Conservation (phyloP, 2,329 filamentous ascomycete genomes). For the Colletotrichum abscissum region DNA sequence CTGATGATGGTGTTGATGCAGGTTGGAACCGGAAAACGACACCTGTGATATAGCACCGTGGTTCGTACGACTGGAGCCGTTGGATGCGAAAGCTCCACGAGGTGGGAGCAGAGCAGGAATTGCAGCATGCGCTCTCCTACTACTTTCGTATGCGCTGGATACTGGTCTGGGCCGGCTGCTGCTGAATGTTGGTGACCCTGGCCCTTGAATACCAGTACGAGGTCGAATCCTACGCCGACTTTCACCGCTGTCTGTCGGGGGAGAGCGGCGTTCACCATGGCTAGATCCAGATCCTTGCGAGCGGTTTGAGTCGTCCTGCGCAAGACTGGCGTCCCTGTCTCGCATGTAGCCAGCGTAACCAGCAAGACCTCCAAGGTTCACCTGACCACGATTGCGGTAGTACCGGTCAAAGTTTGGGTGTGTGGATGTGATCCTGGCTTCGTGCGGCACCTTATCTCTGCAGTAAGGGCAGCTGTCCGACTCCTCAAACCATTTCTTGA, state of each 20-base stretch:
- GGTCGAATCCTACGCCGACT: slow-evolving; percentile 28
- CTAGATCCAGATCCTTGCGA: not conserved
- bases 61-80: not conserved
- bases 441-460: slow-evolving; percentile 68
- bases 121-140: slow-evolving; percentile 6
- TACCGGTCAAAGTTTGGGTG: not conserved
- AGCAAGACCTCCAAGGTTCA: not conserved
- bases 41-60: not conserved
- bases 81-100: not conserved
- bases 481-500: slow-evolving; percentile 74
- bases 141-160: not conserved
- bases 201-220: slow-evolving; percentile 25
- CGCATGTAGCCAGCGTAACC: slow-evolving; percentile 1
- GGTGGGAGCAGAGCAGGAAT: not conserved
- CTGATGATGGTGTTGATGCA: slow-evolving; percentile 3
- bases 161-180: slow-evolving; percentile 10
- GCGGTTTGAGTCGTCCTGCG: slow-evolving; percentile 6
- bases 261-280: slow-evolving; percentile 31
- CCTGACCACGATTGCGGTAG: not conserved
- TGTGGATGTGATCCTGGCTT: slow-evolving; percentile 41
- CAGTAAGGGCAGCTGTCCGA: slow-evolving; percentile 74
- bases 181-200: slow-evolving; percentile 27
- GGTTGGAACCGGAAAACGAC: not conserved
- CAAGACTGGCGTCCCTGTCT: slow-evolving; percentile 12
- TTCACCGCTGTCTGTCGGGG: slow-evolving; percentile 29